Percentiles rank a stretch among this genome's conserved stretches.
Evolutionary conservation across 495 filamentous ascomycete species (phyloP).

Genomic region (Pseudomonodictys pantanalensis): DNA sequence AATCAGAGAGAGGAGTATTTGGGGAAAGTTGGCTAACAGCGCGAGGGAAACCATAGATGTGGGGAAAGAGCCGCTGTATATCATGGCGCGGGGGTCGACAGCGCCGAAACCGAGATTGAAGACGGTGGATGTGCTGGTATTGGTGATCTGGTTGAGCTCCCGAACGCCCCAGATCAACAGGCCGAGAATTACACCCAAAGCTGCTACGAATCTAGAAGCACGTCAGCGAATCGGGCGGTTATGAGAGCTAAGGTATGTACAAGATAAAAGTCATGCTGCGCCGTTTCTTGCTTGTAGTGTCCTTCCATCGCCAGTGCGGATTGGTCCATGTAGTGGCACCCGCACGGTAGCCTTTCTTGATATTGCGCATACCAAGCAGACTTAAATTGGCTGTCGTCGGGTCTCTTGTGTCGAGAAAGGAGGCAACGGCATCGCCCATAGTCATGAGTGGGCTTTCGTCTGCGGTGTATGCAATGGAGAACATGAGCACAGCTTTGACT

Average conservation of each 20-base stretch:
- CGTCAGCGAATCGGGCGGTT: not conserved
- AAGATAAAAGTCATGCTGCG: not conserved
- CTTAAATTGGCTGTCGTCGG: not conserved
- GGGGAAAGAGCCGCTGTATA: no score
- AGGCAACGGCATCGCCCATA: constrained; percentile 52
- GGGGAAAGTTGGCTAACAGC: not conserved
- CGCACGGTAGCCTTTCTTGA: not conserved
- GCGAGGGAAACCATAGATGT: no score
- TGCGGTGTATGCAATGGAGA: constrained; percentile 31
- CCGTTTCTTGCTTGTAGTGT: not conserved
- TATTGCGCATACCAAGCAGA: not conserved
- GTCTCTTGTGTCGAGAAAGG: constrained; percentile 43
- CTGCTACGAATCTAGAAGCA: not conserved
- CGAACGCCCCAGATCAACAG: not conserved
- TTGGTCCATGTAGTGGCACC: not conserved
- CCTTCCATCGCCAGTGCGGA: not conserved
- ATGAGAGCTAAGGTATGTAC: not conserved
- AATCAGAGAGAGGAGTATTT: not conserved
- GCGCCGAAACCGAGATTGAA: not conserved
- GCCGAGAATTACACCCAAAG: not conserved
- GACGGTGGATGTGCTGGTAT: not conserved
- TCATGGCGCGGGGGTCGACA: not conserved
- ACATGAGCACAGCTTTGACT: constrained; percentile 44
- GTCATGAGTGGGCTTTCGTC: constrained; percentile 45
- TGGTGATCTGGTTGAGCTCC: not conserved